These are phyloP conservation scores for Amanita phalloides DNA, from an alignment of 768 basidiomycete genomes.

Conservation along the genomic window DNA sequence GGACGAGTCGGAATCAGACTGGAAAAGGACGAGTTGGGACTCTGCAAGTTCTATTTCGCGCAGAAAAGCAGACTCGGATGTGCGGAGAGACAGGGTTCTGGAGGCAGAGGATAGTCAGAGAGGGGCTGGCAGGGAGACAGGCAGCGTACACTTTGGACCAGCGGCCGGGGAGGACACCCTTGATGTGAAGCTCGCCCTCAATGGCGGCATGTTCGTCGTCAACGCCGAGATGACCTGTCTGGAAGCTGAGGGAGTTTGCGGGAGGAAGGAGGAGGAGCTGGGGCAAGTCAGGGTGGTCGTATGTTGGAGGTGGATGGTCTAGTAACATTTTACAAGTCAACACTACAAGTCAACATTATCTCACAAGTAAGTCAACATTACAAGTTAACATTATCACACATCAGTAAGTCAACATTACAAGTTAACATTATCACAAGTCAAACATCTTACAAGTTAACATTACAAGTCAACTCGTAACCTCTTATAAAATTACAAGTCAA, in stretches of 20 bases:
- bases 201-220: constrained; percentile 76
- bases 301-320: constrained; percentile 9
- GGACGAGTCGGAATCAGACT: constrained; percentile 21
- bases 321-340: too few relatives aligned
- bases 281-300: constrained; percentile 20
- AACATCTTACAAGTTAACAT: too few relatives aligned
- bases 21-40: constrained; percentile 45
- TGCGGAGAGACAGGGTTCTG: constrained; percentile 58
- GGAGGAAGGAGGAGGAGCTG: constrained; percentile 73
- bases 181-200: constrained; percentile 83
- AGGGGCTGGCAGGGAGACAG: constrained; percentile 7
- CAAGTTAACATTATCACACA: too few relatives aligned
- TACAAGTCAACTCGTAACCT: too few relatives aligned
- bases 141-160: constrained; percentile 55
- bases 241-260: constrained; percentile 63
- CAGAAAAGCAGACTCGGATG: constrained; percentile 51
- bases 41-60: constrained; percentile 57
- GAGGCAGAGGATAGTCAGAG: constrained; percentile 6
- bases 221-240: constrained; percentile 78
- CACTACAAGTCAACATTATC: too few relatives aligned
- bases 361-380: too few relatives aligned
- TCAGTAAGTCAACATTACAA: too few relatives aligned
- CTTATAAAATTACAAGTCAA: too few relatives aligned
- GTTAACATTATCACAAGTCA: too few relatives aligned
- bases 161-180: constrained; percentile 45